Evolutionary conservation across 1,284 basidiomycete genomes (phyloP).

Genomic region (Cutaneotrichosporon cyanovorans): DNA sequence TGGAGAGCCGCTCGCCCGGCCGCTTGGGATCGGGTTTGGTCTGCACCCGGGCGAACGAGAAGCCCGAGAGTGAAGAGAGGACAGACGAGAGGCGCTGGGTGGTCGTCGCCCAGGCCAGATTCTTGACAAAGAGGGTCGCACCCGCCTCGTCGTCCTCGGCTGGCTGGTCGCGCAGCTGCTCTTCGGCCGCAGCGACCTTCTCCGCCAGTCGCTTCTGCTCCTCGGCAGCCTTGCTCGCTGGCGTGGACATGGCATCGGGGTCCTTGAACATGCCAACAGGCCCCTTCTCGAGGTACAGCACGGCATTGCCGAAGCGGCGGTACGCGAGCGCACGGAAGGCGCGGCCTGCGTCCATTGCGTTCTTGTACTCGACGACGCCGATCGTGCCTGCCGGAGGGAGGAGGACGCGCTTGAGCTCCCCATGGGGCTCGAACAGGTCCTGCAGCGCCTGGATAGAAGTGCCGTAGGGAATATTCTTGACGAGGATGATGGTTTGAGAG

Average conservation of each 20-base stretch:
- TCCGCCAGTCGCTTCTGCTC: constrained; percentile 43
- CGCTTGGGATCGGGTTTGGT: constrained; percentile 80
- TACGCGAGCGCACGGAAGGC: constrained; percentile 82
- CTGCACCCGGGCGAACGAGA: constrained; percentile 82
- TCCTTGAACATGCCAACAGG: constrained; percentile 67
- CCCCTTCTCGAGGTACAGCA: constrained; percentile 90
- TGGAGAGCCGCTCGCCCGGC: constrained; percentile 59
- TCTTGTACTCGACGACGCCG: constrained; percentile 80
- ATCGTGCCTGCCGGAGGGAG: constrained; percentile 91
- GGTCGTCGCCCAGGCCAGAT: constrained; percentile 84
- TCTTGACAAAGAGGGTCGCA: constrained; percentile 90
- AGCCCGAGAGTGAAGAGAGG: constrained; percentile 72
- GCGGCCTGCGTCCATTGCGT: constrained; percentile 60
- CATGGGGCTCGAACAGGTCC: constrained; percentile 71
- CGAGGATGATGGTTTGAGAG: constrained; percentile 76
- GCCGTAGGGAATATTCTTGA: constrained; percentile 96
- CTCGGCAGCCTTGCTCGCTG: constrained; percentile 39
- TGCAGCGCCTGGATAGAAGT: constrained; percentile 67
- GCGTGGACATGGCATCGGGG: constrained; percentile 13
- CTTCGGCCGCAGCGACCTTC: constrained; percentile 22
- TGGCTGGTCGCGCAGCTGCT: constrained; percentile 38
- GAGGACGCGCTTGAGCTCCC: constrained; percentile 65
- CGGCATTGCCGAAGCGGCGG: constrained; percentile 75
- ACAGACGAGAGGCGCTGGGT: constrained; percentile 61
- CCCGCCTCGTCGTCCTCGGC: constrained; percentile 56